Conservation (phyloP, 768 basidiomycete species). For the Hortiboletus campestris region DNA sequence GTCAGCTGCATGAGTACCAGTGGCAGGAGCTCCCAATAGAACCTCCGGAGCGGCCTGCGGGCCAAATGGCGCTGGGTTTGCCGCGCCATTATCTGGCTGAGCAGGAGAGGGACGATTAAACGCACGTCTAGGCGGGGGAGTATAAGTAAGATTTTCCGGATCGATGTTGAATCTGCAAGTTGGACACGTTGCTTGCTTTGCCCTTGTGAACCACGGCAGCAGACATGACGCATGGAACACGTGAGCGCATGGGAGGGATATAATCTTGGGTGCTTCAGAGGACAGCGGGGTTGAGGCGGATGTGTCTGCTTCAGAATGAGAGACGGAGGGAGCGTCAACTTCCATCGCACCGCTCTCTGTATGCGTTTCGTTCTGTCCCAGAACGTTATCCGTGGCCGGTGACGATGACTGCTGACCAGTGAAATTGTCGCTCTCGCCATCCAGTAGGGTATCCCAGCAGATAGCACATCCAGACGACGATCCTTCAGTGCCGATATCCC, state of each 20-base stretch:
- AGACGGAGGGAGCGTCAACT: conserved; percentile 14
- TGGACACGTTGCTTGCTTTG: conserved; percentile 77
- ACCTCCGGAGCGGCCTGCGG: conserved; percentile 5
- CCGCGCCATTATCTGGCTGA: conserved; percentile 10
- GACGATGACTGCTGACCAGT: conserved; percentile 10
- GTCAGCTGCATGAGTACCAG: not conserved
- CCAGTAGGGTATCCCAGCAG: conserved; percentile 70
- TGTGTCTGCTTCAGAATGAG: conserved; percentile 10
- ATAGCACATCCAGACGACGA: conserved; percentile 57
- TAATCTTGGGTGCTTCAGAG: conserved; percentile 43
- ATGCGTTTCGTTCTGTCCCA: conserved; percentile 5
- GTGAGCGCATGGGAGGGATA: conserved; percentile 76
- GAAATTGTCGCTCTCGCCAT: conserved; percentile 40
- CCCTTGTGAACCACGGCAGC: conserved; percentile 79
- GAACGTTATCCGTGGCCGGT: not conserved
- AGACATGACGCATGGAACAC: conserved; percentile 80
- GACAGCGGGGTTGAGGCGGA: conserved; percentile 6
- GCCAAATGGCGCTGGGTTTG: conserved; percentile 11
- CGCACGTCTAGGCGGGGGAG: conserved; percentile 18
- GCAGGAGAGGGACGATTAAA: conserved; percentile 15
- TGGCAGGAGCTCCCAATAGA: conserved; percentile 3
- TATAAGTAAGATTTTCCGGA: conserved; percentile 67
- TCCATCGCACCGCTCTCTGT: conserved; percentile 15
- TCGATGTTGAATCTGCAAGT: conserved; percentile 84
- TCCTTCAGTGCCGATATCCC: conserved; percentile 34